Conservation (phyloP, 2,329 filamentous ascomycete species). For the Shiraia sp. region DNA sequence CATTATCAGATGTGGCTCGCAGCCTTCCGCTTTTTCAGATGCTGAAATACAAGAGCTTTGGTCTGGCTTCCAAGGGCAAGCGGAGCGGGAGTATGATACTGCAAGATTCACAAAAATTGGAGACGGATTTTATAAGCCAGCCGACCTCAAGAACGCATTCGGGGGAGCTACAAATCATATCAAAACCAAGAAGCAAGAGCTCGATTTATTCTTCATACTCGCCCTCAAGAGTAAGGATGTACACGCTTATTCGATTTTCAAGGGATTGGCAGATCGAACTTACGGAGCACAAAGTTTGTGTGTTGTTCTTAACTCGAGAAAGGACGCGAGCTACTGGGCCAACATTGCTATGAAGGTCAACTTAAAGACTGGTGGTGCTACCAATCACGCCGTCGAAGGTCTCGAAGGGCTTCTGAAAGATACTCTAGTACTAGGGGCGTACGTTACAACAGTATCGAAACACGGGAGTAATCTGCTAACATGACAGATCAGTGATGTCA, state of each 20-base stretch:
- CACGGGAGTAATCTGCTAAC: neutral
- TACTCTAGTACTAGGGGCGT: constrained; percentile 13
- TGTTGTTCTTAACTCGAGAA: constrained; percentile 4
- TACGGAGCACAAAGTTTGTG: constrained; percentile 21
- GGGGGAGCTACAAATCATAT: neutral
- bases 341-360: constrained; percentile 36
- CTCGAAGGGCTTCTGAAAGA: constrained; percentile 2
- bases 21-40: too few relatives aligned
- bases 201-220: constrained; percentile 8
- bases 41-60: too few relatives aligned
- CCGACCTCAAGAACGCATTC: neutral
- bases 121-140: too few relatives aligned
- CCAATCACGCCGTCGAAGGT: constrained; percentile 19
- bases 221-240: constrained; percentile 5
- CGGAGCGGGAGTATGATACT: too few relatives aligned
- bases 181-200: constrained; percentile 1
- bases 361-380: constrained; percentile 28
- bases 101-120: too few relatives aligned
- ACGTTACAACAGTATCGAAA: neutral
- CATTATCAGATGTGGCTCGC: too few relatives aligned
- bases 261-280: constrained; percentile 14
- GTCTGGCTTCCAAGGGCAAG: too few relatives aligned
- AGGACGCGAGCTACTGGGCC: constrained; percentile 12
- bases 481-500: constrained; percentile 40
- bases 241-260: constrained; percentile 13